Conservation (phyloP, 441 rosid genomes). For the Kokia cookei region DNA sequence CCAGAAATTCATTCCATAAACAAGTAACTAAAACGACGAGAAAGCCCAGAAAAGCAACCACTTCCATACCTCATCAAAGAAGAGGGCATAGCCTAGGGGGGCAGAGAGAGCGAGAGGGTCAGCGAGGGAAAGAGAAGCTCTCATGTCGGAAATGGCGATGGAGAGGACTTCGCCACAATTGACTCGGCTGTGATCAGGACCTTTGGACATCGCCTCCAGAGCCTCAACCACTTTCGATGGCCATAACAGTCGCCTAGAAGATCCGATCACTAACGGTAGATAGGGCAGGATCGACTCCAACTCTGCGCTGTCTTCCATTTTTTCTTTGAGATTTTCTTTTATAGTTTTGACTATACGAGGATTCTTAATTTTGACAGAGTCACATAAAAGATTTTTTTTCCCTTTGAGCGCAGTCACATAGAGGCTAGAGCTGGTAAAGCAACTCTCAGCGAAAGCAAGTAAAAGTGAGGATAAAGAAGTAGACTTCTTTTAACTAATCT, state of each 20-base stretch:
- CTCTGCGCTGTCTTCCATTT: constrained; percentile 48
- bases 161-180: constrained; percentile 55
- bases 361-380: background rate
- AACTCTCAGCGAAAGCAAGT: no score
- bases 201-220: constrained; percentile 47
- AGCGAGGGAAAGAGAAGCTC: constrained; percentile 37
- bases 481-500: no score
- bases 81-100: constrained; percentile 53
- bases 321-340: background rate
- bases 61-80: constrained; percentile 66
- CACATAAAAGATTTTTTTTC: no score
- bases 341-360: background rate
- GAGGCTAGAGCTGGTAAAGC: no score
- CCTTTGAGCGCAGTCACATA: no score
- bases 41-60: background rate
- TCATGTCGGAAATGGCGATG: constrained; percentile 49
- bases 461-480: no score
- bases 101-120: constrained; percentile 43
- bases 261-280: constrained; percentile 48
- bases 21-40: background rate
- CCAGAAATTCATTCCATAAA: background rate
- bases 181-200: constrained; percentile 51
- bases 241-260: constrained; percentile 54
- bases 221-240: constrained; percentile 55
- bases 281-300: constrained; percentile 39